Conservation (phyloP, 805 yeast genomes). For the Brettanomyces bruxellensis region DNA sequence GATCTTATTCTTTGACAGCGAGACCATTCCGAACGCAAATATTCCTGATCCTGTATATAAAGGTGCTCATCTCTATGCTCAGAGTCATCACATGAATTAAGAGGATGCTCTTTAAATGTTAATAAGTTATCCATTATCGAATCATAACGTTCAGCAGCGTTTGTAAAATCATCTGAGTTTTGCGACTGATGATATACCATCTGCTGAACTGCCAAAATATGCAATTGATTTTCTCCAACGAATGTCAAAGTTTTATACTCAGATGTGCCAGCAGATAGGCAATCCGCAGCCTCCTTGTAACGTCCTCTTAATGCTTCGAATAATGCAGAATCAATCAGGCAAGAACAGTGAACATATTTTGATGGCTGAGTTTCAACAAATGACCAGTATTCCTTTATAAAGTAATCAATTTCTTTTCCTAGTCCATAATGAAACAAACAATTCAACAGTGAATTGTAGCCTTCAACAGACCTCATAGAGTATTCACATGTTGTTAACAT, state of each 20-base stretch:
- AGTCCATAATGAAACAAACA: conserved; percentile 41
- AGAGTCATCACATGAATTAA: too few relatives aligned
- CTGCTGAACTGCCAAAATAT: too few relatives aligned
- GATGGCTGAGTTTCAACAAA: conserved; percentile 26
- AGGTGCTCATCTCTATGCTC: too few relatives aligned
- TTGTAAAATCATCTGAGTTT: too few relatives aligned
- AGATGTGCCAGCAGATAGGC: conserved; percentile 2
- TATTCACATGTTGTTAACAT: conserved; percentile 27
- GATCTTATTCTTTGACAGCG: too few relatives aligned
- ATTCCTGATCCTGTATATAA: too few relatives aligned
- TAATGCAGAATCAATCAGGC: conserved; percentile 14
- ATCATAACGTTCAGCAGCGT: too few relatives aligned
- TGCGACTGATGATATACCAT: too few relatives aligned
- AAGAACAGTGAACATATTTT: conserved; percentile 13
- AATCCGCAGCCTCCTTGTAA: conserved; percentile 6
- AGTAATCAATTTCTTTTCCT: conserved; percentile 49
- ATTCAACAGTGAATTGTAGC: conserved; percentile 33
- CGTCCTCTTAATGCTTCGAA: conserved; percentile 14
- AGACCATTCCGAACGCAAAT: too few relatives aligned
- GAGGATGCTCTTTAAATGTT: too few relatives aligned
- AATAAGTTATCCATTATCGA: too few relatives aligned
- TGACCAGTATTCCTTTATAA: conserved; percentile 38
- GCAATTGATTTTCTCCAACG: neutral
- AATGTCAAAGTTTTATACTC: neutral
- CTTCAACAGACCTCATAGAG: conserved; percentile 24